Evolutionary conservation across 1,284 basidiomycete genomes (phyloP).

Genomic region (Nidula niveotomentosa): DNA sequence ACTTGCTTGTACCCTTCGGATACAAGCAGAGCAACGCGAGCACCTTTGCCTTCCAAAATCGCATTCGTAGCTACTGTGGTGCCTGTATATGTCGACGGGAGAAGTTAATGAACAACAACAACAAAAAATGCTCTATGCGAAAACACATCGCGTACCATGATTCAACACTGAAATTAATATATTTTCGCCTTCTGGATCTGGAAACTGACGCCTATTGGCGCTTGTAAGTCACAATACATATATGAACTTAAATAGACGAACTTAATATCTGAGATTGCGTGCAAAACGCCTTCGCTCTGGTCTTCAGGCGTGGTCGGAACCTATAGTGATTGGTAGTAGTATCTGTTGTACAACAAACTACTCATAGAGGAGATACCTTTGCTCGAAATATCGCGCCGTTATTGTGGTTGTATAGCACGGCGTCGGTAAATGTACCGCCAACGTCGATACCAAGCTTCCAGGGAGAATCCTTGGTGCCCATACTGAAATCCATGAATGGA

Average conservation of each 20-base stretch:
- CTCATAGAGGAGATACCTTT: conserved; percentile 13
- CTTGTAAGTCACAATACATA: neutral
- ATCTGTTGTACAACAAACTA: neutral
- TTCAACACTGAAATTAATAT: conserved; percentile 6
- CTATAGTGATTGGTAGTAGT: conserved; percentile 1
- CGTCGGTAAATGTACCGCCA: conserved; percentile 25
- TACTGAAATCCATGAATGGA: neutral
- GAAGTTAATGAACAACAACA: conserved; percentile 9
- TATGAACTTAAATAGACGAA: neutral
- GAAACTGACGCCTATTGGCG: conserved; percentile 3
- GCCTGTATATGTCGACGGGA: conserved; percentile 11
- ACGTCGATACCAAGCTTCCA: conserved; percentile 21
- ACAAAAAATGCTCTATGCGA: neutral
- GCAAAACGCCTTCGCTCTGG: conserved; percentile 19
- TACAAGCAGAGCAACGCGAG: conserved; percentile 24
- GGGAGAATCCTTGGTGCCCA: neutral
- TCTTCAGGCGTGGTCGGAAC: conserved; percentile 20
- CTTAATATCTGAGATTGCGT: conserved; percentile 4
- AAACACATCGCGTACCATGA: conserved; percentile 3
- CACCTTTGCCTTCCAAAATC: conserved; percentile 26
- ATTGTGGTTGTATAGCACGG: conserved; percentile 17
- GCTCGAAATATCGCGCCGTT: conserved; percentile 20
- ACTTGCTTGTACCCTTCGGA: conserved; percentile 29
- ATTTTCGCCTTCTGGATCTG: neutral
- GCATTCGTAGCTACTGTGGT: conserved; percentile 28